Conservation (phyloP, 768 basidiomycete species). For the Gloeostereum incarnatum region DNA sequence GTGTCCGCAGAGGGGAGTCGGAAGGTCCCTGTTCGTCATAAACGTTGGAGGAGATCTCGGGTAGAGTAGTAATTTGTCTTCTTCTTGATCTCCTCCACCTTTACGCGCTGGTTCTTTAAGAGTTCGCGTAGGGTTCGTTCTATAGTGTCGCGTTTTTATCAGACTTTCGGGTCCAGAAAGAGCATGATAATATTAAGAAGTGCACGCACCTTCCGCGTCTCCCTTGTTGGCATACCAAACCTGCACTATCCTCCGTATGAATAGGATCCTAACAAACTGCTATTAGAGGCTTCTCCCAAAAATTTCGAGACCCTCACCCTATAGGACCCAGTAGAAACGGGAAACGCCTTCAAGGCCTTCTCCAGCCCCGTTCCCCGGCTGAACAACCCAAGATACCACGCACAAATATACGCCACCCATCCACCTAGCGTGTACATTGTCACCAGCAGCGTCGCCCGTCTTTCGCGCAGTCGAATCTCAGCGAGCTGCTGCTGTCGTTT, state of each 20-base stretch:
- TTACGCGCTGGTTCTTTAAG: constrained; percentile 70
- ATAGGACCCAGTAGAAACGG: constrained; percentile 71
- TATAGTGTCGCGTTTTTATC: constrained; percentile 18
- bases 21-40: constrained; percentile 60
- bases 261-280: constrained; percentile 43
- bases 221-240: constrained; percentile 78
- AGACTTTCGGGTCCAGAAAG: constrained; percentile 3
- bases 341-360: constrained; percentile 37
- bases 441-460: constrained; percentile 65
- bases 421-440: constrained; percentile 69
- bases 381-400: constrained; percentile 63
- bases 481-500: constrained; percentile 66
- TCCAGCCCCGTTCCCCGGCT: constrained; percentile 21
- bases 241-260: constrained; percentile 73
- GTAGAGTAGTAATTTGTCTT: constrained; percentile 95
- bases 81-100: constrained; percentile 95
- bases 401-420: constrained; percentile 63
- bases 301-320: constrained; percentile 64
- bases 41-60: constrained; percentile 77
- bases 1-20: constrained; percentile 27
- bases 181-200: not conserved
- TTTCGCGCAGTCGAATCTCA: constrained; percentile 80
- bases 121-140: constrained; percentile 73
- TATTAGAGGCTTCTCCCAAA: not conserved
- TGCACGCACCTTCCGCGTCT: constrained; percentile 63